phyloP scores from a whole-genome alignment of 257 asterid species.

The Solanum bulbocastanum region DNA sequence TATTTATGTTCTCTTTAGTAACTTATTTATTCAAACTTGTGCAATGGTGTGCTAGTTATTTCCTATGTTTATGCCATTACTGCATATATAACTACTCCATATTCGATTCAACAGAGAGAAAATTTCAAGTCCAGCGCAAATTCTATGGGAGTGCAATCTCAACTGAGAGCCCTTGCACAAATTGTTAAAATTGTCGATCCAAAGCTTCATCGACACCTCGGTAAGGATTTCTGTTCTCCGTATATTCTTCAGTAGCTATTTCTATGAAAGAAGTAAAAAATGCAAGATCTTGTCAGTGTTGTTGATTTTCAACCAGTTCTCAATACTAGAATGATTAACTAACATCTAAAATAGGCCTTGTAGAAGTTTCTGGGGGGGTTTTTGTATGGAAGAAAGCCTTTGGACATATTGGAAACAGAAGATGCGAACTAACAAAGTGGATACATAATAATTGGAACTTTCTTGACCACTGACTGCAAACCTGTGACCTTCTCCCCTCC shows the following conservation, averaged over 20 bases:
- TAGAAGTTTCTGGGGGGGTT: not conserved
- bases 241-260: not conserved
- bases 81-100: not conserved
- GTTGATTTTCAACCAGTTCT: not conserved
- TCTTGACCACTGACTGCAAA: not conserved
- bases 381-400: not conserved
- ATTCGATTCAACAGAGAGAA: conserved; percentile 54
- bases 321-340: not conserved
- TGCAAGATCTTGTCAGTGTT: not conserved
- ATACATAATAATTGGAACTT: not conserved
- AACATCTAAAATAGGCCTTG: not conserved
- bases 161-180: conserved; percentile 65
- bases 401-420: not conserved
- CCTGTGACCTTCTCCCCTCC: not conserved
- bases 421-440: not conserved
- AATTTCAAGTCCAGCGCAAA: conserved; percentile 66
- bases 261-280: not conserved
- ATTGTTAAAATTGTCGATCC: conserved; percentile 82
- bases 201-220: conserved; percentile 86
- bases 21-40: not conserved
- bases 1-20: not conserved
- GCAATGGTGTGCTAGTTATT: not conserved
- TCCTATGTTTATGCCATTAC: not conserved
- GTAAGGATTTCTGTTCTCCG: conserved; percentile 32
- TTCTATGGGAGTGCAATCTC: conserved; percentile 90